Base-by-base conservation (phyloP, 2,329 filamentous ascomycete genomes). In the Albophoma yamanashiensis region DNA sequence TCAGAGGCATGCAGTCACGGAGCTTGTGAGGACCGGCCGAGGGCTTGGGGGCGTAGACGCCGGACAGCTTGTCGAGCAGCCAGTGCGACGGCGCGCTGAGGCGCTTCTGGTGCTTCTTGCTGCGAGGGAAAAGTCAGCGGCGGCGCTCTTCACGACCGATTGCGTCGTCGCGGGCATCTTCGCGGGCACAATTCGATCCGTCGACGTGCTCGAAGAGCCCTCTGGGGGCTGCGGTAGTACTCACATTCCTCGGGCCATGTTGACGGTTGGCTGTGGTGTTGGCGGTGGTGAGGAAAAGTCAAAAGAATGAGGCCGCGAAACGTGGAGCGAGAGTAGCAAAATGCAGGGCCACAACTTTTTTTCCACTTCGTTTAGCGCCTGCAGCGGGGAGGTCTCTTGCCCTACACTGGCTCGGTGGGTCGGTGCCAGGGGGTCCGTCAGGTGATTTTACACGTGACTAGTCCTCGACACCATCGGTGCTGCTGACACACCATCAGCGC, bases 101-200 rank as follows among this genome's bases (percentile, higher is more conserved):
- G 86, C 94, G 92, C 92, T 99, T 97, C 83, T 97, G 93, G 84
- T 99, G 94, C 89, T 97, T 97, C 87, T 94, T 95, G 82, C 89
- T 92, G 75, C 74, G 31, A 68, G 52, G 34, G 5, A 25, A 31
- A 45, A 6, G 53, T 61, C 59, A 62, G 60, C n/a, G 27, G 17
- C 36, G 43, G 20, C 42, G 22, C n/a, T n/a, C 50, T n/a, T 22
- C 31, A 53, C 31, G 50, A 22, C 50, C 50, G 20, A 38, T 38
- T 55, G 50, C 17, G 31, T 38, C 4, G 31, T 15, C 8, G 50
- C 20, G 14, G 20, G 20, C 27, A 53, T n/a, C 31, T 55, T 38
- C 11, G 20, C 20, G 12, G 8, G 31, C 20, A n/a, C 31, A 38
- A 15, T n/a, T 38, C 31, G 50, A 36, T 4, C 15, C 1, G n/a